phyloP scores from a whole-genome alignment of 352 stramenopile genomes.

The Phytophthora cactorum region DNA sequence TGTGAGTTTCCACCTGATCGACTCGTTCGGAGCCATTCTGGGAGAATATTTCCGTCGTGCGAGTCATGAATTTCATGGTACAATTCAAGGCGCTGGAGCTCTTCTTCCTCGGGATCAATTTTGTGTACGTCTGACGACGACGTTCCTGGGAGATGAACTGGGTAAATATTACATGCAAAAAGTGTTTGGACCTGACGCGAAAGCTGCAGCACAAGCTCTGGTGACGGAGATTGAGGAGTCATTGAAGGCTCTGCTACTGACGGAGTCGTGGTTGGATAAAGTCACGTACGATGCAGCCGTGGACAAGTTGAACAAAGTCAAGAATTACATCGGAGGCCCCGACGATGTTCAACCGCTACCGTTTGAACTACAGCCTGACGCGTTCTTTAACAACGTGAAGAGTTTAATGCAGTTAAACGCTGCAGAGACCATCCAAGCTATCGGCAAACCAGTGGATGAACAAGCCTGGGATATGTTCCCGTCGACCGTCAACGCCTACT shows the following conservation, averaged over 20 bases:
- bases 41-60: slow-evolving; percentile 62
- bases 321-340: slow-evolving; percentile 75
- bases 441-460: slow-evolving; percentile 57
- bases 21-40: slow-evolving; percentile 47
- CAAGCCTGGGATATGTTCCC: slow-evolving; percentile 90
- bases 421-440: slow-evolving; percentile 32
- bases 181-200: slow-evolving; percentile 86
- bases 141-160: slow-evolving; percentile 85
- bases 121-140: slow-evolving; percentile 78
- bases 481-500: slow-evolving; percentile 92
- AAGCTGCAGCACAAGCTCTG: slow-evolving; percentile 76
- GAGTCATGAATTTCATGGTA: slow-evolving; percentile 58
- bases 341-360: slow-evolving; percentile 53
- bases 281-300: slow-evolving; percentile 80
- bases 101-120: slow-evolving; percentile 52
- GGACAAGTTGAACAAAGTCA: slow-evolving; percentile 91
- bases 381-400: slow-evolving; percentile 66
- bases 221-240: slow-evolving; percentile 88
- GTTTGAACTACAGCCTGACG: slow-evolving; percentile 53
- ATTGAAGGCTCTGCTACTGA: slow-evolving; percentile 79
- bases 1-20: slow-evolving; percentile 67
- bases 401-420: slow-evolving; percentile 45
- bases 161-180: slow-evolving; percentile 90
- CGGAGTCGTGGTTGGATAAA: slow-evolving; percentile 90
- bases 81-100: slow-evolving; percentile 36